Base-by-base conservation (phyloP, 2,329 filamentous ascomycete species). In the Ophiostoma himal-ulmi region DNA sequence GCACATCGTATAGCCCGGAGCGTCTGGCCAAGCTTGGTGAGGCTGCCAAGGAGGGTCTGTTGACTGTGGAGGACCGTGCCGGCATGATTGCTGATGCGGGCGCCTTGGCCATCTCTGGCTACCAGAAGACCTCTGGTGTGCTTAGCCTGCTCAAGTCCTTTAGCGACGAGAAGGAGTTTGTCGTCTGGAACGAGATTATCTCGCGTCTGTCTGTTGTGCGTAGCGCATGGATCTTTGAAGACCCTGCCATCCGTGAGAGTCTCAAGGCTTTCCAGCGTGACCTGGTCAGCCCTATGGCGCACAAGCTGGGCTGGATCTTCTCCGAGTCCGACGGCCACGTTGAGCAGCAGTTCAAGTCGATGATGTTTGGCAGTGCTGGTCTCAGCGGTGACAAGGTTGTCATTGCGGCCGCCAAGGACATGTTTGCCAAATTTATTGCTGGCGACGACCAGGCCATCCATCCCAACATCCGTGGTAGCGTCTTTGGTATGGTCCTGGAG, bases 31-130 rank as follows among this genome's bases (percentile, higher is more conserved):
- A 97, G 83, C 89, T 98, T 52, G 94, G 94, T 36, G 82, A 93
- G 77, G 92, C 94, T 70, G 94, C 93, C 66, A 95, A 91, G 80
- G 81, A 89, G 66, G 92, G 91, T 5, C 84, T 94, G 11, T 83
- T 98, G 70, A 90, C 88, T 13, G 93, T 96, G 7, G 93, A 97
- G 80, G 94, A 98, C 78, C 89, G 94, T 72, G 92, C 94, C 67
- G 94, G 94, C 77, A 96, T 98, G 91, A 92, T 96, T 78, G 91
- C 92, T 41, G 94, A 98, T 79, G 93, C 94, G 4, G 93, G 93
- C 75, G 93, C 94, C 39, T 85, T 98, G 75, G 92, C 94, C 69
- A 87, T 91, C 48, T 95, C 94, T 67, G 94, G 94, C 41, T 96
- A 96, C 79, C 92, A 96, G 79, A 96, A 92, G 84, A 97, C 94